Evolutionary conservation across 2,329 filamentous ascomycete genomes (phyloP).

Genomic region (Metarhizium rileyi): DNA sequence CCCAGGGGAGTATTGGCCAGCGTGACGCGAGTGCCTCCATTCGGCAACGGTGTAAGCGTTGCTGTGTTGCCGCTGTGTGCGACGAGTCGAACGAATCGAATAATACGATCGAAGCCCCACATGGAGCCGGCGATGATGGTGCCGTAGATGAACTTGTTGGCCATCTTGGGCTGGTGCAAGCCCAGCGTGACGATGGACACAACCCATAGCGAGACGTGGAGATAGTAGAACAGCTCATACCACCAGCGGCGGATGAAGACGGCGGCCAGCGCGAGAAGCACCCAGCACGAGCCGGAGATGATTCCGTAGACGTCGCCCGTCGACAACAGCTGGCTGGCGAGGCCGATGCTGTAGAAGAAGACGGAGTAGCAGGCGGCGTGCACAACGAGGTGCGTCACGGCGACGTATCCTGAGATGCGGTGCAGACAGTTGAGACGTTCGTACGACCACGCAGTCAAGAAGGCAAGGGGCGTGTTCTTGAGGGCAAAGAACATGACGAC

Average conservation of each 20-base stretch:
- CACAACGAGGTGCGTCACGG: constrained; percentile 34
- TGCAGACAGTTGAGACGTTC: constrained; percentile 50
- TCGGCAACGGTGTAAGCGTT: constrained; percentile 41
- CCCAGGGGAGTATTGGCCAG: constrained; percentile 37
- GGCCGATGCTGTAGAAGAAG: constrained; percentile 25
- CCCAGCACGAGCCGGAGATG: constrained; percentile 34
- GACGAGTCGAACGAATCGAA: constrained; percentile 35
- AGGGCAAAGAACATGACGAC: constrained; percentile 45
- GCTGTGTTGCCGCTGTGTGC: constrained; percentile 40
- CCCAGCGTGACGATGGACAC: constrained; percentile 36
- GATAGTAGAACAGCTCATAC: constrained; percentile 48
- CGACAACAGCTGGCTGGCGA: constrained; percentile 23
- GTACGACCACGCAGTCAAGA: constrained; percentile 44
- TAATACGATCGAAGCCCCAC: constrained; percentile 41
- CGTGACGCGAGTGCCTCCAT: constrained; percentile 45
- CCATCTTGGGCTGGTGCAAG: constrained; percentile 41
- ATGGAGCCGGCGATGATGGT: constrained; percentile 32
- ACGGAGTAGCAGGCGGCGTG: constrained; percentile 35
- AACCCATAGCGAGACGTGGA: constrained; percentile 41
- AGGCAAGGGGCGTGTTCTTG: constrained; percentile 48
- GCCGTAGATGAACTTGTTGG: constrained; percentile 31
- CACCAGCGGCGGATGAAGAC: constrained; percentile 33
- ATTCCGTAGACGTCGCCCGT: constrained; percentile 37
- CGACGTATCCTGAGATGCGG: constrained; percentile 40
- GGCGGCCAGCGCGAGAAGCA: constrained; percentile 33